Conservation (phyloP, 2,329 filamentous ascomycete genomes). For the Phyllosticta paracitricarpa region DNA sequence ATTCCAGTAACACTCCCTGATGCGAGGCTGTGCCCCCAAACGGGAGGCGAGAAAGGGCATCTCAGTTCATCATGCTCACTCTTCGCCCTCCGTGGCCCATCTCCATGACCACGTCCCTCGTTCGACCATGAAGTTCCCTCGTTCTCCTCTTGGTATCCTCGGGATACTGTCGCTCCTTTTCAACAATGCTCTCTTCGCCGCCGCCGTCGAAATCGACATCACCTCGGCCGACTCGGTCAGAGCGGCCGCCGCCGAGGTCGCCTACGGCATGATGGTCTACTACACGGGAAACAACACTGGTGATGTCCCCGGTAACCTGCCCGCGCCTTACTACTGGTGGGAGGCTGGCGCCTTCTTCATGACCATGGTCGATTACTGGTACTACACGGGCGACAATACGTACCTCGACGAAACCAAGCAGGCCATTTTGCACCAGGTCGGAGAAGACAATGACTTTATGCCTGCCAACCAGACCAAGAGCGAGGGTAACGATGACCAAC, state of each 20-base stretch:
- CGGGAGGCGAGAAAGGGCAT: not conserved
- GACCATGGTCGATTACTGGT: conserved; percentile 14
- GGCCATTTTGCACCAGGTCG: conserved; percentile 14
- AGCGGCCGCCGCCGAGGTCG: conserved; percentile 29
- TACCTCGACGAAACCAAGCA: conserved; percentile 13
- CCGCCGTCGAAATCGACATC: conserved; percentile 11
- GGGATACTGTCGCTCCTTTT: conserved; percentile 11
- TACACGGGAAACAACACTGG: conserved; percentile 50
- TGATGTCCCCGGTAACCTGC: conserved; percentile 43
- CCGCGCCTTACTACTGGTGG: conserved; percentile 18
- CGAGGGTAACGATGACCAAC: conserved; percentile 47
- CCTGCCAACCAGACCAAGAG: conserved; percentile 23
- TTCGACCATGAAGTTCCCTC: conserved; percentile 9
- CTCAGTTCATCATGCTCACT: not conserved
- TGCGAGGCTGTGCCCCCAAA: not conserved
- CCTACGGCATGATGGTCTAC: conserved; percentile 42
- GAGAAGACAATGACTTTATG: conserved; percentile 31
- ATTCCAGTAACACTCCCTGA: not conserved
- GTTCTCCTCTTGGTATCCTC: conserved; percentile 6
- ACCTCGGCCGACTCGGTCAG: conserved; percentile 25
- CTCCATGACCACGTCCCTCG: conserved; percentile 8
- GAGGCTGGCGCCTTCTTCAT: conserved; percentile 16
- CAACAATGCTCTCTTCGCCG: not conserved
- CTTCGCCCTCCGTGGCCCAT: conserved; percentile 5
- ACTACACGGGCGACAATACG: conserved; percentile 15